These are phyloP conservation scores for Apophysomyces sp. DNA, from an alignment of 371 early-diverging fungal species.

Conservation along the genomic window DNA sequence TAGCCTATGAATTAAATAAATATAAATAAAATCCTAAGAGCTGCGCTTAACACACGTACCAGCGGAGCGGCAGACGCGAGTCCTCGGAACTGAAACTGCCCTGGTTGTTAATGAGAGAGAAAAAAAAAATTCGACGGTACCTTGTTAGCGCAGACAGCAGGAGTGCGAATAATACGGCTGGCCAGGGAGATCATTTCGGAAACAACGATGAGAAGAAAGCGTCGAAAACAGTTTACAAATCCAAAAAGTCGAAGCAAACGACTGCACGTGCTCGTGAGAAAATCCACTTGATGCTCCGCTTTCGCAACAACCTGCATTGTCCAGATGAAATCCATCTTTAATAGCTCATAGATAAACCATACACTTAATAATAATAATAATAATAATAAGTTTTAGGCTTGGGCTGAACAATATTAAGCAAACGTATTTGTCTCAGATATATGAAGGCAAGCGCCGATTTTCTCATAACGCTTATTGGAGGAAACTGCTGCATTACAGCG, in stretches of 20 bases:
- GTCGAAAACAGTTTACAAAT: not conserved
- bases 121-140: not conserved
- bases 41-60: not conserved
- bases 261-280: constrained; percentile 1
- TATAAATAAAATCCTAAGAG: not conserved
- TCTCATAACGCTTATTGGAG: no score
- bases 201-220: not conserved
- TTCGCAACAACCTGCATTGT: no score
- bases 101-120: not conserved
- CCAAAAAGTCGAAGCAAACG: not conserved
- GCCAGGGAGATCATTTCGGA: not conserved
- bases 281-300: not conserved
- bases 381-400: no score
- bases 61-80: constrained; percentile 4
- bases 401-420: no score
- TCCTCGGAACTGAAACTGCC: not conserved
- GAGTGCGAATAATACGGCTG: not conserved
- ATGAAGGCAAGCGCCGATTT: no score
- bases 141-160: not conserved
- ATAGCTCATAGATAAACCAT: no score
- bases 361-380: no score
- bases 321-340: no score
- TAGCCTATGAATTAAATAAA: constrained; percentile 8
- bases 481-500: no score
- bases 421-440: no score